Evolutionary conservation across 2,329 filamentous ascomycete species (phyloP).

Genomic region (Pestalotiopsis sp.): DNA sequence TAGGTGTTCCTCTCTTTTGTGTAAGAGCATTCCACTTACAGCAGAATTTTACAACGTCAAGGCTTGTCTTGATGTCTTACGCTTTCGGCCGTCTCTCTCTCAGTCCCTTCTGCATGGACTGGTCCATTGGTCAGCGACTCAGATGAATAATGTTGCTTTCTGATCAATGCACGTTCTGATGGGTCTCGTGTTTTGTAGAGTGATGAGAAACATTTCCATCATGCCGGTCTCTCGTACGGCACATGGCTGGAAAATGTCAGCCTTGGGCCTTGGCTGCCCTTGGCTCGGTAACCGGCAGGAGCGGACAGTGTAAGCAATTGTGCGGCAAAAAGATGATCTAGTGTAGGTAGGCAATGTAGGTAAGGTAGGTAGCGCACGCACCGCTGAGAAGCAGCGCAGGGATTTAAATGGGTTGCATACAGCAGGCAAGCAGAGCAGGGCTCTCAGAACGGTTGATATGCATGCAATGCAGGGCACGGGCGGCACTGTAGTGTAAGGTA

Average conservation of each 20-base stretch:
- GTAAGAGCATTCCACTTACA: too few relatives aligned
- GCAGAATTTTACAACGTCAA: too few relatives aligned
- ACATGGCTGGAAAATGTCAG: background rate
- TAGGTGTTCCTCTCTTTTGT: too few relatives aligned
- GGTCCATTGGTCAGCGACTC: too few relatives aligned
- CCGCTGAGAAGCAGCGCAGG: background rate
- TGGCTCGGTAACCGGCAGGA: conserved; percentile 1
- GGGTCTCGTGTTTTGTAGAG: too few relatives aligned
- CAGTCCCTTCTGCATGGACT: too few relatives aligned
- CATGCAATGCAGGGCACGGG: background rate
- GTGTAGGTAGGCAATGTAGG: background rate
- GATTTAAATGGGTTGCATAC: background rate
- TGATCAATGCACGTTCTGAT: too few relatives aligned
- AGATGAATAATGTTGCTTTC: too few relatives aligned
- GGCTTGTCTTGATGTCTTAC: too few relatives aligned
- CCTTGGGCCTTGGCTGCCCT: conserved; percentile 2
- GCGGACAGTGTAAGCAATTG: background rate
- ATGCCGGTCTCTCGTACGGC: background rate
- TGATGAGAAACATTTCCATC: background rate
- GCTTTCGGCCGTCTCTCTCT: too few relatives aligned
- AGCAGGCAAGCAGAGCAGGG: background rate
- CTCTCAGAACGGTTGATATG: background rate
- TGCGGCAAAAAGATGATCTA: background rate
- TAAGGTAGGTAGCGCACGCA: background rate
- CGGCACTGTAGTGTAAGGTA: background rate